Evolutionary conservation across 352 stramenopile species (phyloP).

Genomic region (Phytophthora pinifolia): DNA sequence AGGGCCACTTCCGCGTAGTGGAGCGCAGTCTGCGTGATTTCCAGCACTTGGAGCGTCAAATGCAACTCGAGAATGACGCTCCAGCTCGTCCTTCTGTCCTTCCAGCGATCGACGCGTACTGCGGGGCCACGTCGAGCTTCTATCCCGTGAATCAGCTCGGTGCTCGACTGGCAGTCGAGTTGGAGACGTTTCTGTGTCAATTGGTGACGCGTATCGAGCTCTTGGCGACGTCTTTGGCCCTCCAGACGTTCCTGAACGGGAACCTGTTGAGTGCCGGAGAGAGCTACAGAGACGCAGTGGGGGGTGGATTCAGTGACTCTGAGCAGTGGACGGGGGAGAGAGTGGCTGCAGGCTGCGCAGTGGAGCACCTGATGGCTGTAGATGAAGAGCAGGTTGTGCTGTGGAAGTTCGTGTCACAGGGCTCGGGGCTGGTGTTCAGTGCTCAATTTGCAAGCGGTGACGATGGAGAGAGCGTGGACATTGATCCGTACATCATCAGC

Average conservation of each 20-base stretch:
- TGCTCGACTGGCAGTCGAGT: conserved; percentile 20
- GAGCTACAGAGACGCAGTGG: conserved; percentile 29
- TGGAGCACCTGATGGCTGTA: conserved; percentile 27
- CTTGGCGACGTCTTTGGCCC: conserved; percentile 17
- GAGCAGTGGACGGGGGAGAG: conserved; percentile 7
- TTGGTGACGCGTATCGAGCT: conserved; percentile 20
- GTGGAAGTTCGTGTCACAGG: conserved; percentile 47
- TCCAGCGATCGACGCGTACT: conserved; percentile 22
- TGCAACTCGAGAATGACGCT: conserved; percentile 7
- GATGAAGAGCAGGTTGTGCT: conserved; percentile 29
- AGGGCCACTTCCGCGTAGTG: conserved; percentile 23
- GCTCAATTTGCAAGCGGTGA: conserved; percentile 20
- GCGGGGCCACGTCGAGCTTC: conserved; percentile 14
- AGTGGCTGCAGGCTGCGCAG: conserved; percentile 31
- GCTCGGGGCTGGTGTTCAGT: conserved; percentile 30
- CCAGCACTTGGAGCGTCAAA: conserved; percentile 21
- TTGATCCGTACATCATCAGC: conserved; percentile 32
- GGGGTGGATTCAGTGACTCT: conserved; percentile 6
- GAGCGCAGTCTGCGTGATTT: conserved; percentile 36
- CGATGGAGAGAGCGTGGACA: neutral
- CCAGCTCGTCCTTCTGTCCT: conserved; percentile 1
- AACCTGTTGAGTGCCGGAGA: conserved; percentile 17
- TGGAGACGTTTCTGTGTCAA: conserved; percentile 29
- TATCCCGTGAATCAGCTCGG: conserved; percentile 16
- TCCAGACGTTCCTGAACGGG: conserved; percentile 33